Conservation (phyloP, 139 green algal species). For the Chloropicon primus region DNA sequence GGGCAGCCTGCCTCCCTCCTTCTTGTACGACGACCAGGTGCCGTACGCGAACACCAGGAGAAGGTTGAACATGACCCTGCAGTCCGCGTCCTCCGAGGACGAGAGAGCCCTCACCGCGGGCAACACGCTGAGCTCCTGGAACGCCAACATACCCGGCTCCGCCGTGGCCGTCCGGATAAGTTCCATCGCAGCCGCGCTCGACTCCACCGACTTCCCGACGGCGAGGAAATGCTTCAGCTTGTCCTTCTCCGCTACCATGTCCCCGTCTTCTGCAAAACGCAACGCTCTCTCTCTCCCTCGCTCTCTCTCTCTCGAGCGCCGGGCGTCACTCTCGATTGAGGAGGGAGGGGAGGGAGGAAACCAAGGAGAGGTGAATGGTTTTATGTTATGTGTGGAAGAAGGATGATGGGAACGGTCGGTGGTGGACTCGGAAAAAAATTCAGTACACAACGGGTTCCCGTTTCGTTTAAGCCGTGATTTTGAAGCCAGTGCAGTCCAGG, state of each 20-base stretch:
- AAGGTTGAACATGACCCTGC: slow-evolving; percentile 15
- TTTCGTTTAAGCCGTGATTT: neutral
- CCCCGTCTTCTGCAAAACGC: too few relatives aligned
- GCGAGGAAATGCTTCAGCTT: neutral
- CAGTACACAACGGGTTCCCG: too few relatives aligned
- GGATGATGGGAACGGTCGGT: too few relatives aligned
- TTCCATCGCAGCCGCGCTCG: neutral
- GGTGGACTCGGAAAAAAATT: too few relatives aligned
- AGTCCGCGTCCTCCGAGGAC: slow-evolving; percentile 16
- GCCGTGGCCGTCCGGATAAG: slow-evolving; percentile 29
- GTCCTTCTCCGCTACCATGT: too few relatives aligned
- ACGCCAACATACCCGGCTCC: slow-evolving; percentile 68
- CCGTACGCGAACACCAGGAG: slow-evolving; percentile 74
- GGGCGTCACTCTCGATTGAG: too few relatives aligned
- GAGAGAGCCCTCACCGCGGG: slow-evolving; percentile 20
- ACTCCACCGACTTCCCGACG: neutral
- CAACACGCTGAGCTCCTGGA: slow-evolving; percentile 73
- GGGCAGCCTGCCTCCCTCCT: neutral
- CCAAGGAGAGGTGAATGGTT: too few relatives aligned
- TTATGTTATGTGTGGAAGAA: too few relatives aligned
- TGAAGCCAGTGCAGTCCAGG: neutral
- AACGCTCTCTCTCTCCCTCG: too few relatives aligned
- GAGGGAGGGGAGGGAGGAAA: too few relatives aligned
- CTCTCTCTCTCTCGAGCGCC: too few relatives aligned
- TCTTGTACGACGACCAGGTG: slow-evolving; percentile 57